These are phyloP conservation scores for Kurtzmaniella cleridarum DNA, from an alignment of 805 yeast species.

Conservation along the genomic window DNA sequence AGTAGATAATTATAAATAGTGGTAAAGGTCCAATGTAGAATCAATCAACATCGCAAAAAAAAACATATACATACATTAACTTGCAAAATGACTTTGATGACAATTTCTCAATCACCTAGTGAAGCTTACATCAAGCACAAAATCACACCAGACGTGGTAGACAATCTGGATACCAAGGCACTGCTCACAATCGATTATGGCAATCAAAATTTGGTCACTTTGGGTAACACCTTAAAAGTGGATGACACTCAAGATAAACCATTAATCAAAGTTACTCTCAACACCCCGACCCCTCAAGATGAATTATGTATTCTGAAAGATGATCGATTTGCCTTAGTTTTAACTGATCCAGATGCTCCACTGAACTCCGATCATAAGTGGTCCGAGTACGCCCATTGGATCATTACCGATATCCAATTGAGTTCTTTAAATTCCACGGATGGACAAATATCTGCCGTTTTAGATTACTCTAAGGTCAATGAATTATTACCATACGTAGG, in stretches of 20 bases:
- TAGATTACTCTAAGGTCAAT: slow-evolving; percentile 31
- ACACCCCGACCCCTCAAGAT: slow-evolving; percentile 38
- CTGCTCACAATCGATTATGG: slow-evolving; percentile 58
- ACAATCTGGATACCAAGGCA: slow-evolving; percentile 45
- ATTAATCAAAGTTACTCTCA: slow-evolving; percentile 59
- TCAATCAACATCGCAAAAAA: too few relatives aligned
- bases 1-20: too few relatives aligned
- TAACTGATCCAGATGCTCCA: slow-evolving; percentile 96
- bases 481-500: slow-evolving; percentile 59
- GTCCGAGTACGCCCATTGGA: slow-evolving; percentile 83
- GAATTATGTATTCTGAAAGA: slow-evolving; percentile 36
- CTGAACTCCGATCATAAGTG: slow-evolving; percentile 74
- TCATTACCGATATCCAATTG: slow-evolving; percentile 50
- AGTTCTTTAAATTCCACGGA: slow-evolving; percentile 31
- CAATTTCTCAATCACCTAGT: slow-evolving; percentile 50
- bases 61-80: slow-evolving; percentile 3
- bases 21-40: too few relatives aligned
- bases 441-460: slow-evolving; percentile 22
- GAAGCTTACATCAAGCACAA: slow-evolving; percentile 46
- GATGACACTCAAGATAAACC: slow-evolving; percentile 66
- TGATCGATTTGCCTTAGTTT: slow-evolving; percentile 63
- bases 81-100: slow-evolving; percentile 40
- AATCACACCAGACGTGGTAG: slow-evolving; percentile 49
- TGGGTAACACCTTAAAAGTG: slow-evolving; percentile 70
- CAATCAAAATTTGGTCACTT: slow-evolving; percentile 56